Conservation (phyloP, 345 rosid species). For the Turnera subulata region DNA sequence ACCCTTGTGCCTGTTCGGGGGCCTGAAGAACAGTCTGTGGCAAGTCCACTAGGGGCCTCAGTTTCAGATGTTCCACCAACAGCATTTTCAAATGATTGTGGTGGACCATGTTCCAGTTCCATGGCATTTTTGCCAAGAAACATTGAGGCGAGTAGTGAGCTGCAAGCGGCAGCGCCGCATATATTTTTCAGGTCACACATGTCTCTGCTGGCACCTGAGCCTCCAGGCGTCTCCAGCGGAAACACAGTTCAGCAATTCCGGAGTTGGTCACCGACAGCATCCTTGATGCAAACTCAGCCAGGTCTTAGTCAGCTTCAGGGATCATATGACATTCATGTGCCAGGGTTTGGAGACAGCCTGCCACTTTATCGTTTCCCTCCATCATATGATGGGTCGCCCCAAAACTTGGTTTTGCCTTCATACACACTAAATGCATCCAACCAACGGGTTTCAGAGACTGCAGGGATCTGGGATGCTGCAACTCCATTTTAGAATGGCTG, state of each 20-base stretch:
- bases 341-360: neutral
- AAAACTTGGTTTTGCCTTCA: too few species aligned
- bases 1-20: neutral
- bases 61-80: neutral
- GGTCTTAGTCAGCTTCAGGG: neutral
- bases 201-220: neutral
- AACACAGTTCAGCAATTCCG: neutral
- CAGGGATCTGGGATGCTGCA: too few species aligned
- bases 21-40: neutral
- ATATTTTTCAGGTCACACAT: neutral
- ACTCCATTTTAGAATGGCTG: too few species aligned
- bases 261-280: neutral
- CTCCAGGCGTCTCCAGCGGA: neutral
- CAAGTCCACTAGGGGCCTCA: conserved; percentile 6
- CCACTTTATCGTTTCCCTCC: neutral
- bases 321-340: neutral
- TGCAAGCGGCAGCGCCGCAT: neutral
- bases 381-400: neutral
- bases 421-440: too few species aligned
- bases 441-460: too few species aligned
- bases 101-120: conserved; percentile 1
- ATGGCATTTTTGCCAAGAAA: neutral
- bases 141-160: neutral
- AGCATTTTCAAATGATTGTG: neutral
- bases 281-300: neutral